Evolutionary conservation across 2,329 filamentous ascomycete species (phyloP), one percentile per base, ranked within the genome.

Genomic region (Chrysosporium queenslandicum): DNA sequence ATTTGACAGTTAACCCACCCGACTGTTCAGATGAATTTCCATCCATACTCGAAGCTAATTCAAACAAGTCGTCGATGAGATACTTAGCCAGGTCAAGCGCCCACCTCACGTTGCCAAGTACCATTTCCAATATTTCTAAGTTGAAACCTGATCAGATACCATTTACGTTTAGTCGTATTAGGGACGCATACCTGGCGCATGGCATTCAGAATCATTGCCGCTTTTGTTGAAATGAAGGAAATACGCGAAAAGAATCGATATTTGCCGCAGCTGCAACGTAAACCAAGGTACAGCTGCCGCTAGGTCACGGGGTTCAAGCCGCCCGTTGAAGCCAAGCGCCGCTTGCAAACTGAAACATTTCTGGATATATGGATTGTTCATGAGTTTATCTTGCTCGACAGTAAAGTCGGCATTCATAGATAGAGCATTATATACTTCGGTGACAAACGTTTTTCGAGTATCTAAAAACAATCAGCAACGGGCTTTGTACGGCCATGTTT

Each of bases 321-420:
- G 80, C 12, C 82, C 83, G 40, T 75, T 77, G 63, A 86, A 90
- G 2, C 86, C 87, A 8, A 96, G 72, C 49, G 87, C 82, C 53
- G 86, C 83, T 63, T 94, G 82, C 25, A 92, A 80, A 61, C 87
- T 86, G 11, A 96, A 74, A 53, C 82, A 87, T 52, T 86, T 77
- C 55, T 88, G 85, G 42, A 96, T 77, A 32, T 82, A 76, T 2
- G 76, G 74, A 61, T 92, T 90, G 55, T 83, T 76, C 57, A 92
- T 78, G 30, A 94, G 72, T 54, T 82, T 76, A 63, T 91, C 83
- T 59, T 85, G 80, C 55, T 94, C 87, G 46, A 86, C 79, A 0
- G 87, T 85, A 63, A 90, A 94, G 68, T 97, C 91, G 45, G 90
- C 80, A 46, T 83, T 81, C 27, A 87, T 76, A 56, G 83, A 84